Conservation (phyloP, 805 yeast genomes). For the Cyberlindnera maclurae region DNA sequence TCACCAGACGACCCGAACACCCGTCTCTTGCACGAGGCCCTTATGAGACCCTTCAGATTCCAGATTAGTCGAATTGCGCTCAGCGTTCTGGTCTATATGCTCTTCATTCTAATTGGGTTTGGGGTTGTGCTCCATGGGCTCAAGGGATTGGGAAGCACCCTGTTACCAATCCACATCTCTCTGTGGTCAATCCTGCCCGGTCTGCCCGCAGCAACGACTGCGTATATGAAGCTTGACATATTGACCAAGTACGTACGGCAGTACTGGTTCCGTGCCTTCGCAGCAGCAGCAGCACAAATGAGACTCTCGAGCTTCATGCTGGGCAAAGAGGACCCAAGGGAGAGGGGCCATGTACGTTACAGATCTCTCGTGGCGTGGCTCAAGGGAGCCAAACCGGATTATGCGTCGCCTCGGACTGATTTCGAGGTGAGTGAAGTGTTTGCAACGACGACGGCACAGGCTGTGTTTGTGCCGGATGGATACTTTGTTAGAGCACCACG, state of each 20-base stretch:
- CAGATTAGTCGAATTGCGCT: constrained; percentile 69
- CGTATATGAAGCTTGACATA: constrained; percentile 5
- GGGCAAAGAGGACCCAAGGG: constrained; percentile 52
- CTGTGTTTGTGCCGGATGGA: constrained; percentile 77
- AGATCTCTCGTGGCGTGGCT: constrained; percentile 41
- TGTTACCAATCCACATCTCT: constrained; percentile 1
- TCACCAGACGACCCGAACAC: constrained; percentile 93
- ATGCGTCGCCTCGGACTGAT: constrained; percentile 45
- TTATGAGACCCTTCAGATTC: constrained; percentile 63
- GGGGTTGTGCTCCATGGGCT: constrained; percentile 35
- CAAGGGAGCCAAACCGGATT: constrained; percentile 43
- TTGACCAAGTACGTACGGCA: constrained; percentile 32
- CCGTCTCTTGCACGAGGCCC: constrained; percentile 78
- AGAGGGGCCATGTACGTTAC: constrained; percentile 62
- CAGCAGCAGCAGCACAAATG: constrained; percentile 44
- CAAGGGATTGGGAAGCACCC: constrained; percentile 14
- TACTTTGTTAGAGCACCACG: constrained; percentile 80
- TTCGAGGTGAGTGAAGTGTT: constrained; percentile 39
- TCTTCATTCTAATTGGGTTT: constrained; percentile 67
- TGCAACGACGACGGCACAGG: constrained; percentile 31
- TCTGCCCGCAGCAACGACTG: neutral
- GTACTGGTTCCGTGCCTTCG: constrained; percentile 61
- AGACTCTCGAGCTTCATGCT: constrained; percentile 78
- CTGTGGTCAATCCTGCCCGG: neutral
- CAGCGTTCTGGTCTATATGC: constrained; percentile 68